Conservation (phyloP, 345 rosid species). For the Camelina sativa region DNA sequence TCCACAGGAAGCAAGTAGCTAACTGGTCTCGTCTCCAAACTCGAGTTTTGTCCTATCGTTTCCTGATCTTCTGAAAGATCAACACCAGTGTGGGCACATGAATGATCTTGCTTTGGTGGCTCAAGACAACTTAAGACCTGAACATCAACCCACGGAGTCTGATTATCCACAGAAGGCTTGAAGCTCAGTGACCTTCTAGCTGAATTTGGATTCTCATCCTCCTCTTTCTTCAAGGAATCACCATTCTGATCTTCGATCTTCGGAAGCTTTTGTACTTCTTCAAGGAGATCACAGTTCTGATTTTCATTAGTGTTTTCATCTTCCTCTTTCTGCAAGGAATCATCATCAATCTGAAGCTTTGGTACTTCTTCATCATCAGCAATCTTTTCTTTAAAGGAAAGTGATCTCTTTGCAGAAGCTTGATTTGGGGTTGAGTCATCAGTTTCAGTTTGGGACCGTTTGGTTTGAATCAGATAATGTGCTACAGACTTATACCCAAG, state of each 20-base stretch:
- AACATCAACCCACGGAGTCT: not conserved
- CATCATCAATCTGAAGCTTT: slow-evolving; percentile 8
- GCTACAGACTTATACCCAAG: slow-evolving; percentile 93
- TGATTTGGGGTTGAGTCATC: slow-evolving; percentile 44
- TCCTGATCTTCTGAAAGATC: slow-evolving; percentile 1
- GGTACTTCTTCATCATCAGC: slow-evolving; percentile 21
- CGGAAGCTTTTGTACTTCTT: slow-evolving; percentile 25
- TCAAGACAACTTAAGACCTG: slow-evolving; percentile 9
- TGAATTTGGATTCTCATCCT: slow-evolving; percentile 27
- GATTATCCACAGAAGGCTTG: slow-evolving; percentile 29
- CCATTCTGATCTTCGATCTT: not conserved
- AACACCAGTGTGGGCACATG: slow-evolving; percentile 1
- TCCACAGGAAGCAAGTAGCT: not conserved
- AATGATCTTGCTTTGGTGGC: not conserved
- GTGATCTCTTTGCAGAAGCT: slow-evolving; percentile 67
- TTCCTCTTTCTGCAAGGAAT: slow-evolving; percentile 28
- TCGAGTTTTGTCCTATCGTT: not conserved
- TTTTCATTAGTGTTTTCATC: slow-evolving; percentile 13
- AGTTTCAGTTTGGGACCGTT: slow-evolving; percentile 38
- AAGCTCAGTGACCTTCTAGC: slow-evolving; percentile 25
- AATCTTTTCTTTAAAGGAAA: slow-evolving; percentile 54
- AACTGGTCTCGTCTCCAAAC: not conserved
- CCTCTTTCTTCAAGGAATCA: slow-evolving; percentile 24
- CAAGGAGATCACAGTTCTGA: not conserved
- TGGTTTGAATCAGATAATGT: slow-evolving; percentile 82